A percentile compares a stretch with the other conserved stretches of the same genome.
Conservation (phyloP, 371 early-diverging fungal genomes). For the Saksenaea oblongispora region DNA sequence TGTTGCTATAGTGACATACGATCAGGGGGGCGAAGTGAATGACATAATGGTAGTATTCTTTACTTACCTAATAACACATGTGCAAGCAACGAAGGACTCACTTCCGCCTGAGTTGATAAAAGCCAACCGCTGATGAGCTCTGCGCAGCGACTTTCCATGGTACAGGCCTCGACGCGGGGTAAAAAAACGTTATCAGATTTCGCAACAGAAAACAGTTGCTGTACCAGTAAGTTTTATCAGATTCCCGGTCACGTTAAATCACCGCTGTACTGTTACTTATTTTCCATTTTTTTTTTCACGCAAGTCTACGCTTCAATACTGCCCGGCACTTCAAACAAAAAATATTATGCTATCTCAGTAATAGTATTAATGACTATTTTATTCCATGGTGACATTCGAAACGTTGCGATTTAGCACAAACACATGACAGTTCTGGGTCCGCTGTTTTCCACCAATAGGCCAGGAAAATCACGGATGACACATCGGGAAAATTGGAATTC, state of each 20-base stretch:
- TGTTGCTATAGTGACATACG: slow-evolving; percentile 10
- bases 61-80: slow-evolving; percentile 30
- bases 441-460: too few species aligned
- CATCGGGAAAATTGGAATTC: too few species aligned
- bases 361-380: too few species aligned
- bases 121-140: slow-evolving; percentile 30
- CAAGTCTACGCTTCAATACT: too few species aligned
- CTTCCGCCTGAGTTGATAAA: slow-evolving; percentile 23
- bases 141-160: slow-evolving; percentile 11
- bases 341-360: too few species aligned
- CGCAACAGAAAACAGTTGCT: background rate
- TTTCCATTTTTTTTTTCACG: background rate
- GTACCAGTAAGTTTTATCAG: slow-evolving; percentile 6
- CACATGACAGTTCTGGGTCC: too few species aligned
- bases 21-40: background rate
- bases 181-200: slow-evolving; percentile 14
- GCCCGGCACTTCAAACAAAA: too few species aligned
- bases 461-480: too few species aligned
- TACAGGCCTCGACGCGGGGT: slow-evolving; percentile 2
- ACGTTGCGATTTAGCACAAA: too few species aligned
- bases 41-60: background rate
- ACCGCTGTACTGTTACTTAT: background rate
- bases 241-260: slow-evolving; percentile 7
- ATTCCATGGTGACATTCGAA: too few species aligned
- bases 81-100: slow-evolving; percentile 35